Evolutionary conservation across 345 rosid genomes (phyloP).

Genomic region (Laguncularia racemosa): DNA sequence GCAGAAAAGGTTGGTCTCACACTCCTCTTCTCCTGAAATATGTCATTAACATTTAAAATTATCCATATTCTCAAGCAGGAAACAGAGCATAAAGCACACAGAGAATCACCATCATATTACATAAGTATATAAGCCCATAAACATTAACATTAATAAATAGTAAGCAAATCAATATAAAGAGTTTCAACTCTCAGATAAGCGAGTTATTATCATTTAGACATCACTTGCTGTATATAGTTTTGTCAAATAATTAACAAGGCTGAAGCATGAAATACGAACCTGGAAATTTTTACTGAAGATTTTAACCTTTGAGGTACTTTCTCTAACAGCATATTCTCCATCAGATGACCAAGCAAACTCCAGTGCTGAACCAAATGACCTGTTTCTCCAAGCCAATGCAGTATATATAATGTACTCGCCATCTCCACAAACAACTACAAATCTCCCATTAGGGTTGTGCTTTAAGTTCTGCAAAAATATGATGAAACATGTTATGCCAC

Average conservation of each 20-base stretch:
- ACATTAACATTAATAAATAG: no score
- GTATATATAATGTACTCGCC: conserved; percentile 98
- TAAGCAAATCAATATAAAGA: no score
- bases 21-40: conserved; percentile 83
- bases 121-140: no score
- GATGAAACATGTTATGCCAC: conserved; percentile 1
- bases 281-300: conserved; percentile 89
- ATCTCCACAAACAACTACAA: conserved; percentile 98
- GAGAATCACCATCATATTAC: no score
- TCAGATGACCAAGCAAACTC: conserved; percentile 98
- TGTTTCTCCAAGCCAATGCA: conserved; percentile 98
- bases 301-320: conserved; percentile 92
- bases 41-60: conserved; percentile 14
- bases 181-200: no score
- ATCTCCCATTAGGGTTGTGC: conserved; percentile 98
- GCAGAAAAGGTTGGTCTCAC: conserved; percentile 91
- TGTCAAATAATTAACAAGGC: no score
- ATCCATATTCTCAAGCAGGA: conserved; percentile 2
- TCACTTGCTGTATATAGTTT: no score
- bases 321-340: conserved; percentile 97
- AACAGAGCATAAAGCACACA: neutral
- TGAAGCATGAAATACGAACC: conserved; percentile 34
- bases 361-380: conserved; percentile 97
- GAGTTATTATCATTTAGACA: no score
- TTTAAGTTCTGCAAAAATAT: conserved; percentile 60